phyloP scores from a whole-genome alignment of 2,329 filamentous ascomycete species.

The Polychaeton citri region DNA sequence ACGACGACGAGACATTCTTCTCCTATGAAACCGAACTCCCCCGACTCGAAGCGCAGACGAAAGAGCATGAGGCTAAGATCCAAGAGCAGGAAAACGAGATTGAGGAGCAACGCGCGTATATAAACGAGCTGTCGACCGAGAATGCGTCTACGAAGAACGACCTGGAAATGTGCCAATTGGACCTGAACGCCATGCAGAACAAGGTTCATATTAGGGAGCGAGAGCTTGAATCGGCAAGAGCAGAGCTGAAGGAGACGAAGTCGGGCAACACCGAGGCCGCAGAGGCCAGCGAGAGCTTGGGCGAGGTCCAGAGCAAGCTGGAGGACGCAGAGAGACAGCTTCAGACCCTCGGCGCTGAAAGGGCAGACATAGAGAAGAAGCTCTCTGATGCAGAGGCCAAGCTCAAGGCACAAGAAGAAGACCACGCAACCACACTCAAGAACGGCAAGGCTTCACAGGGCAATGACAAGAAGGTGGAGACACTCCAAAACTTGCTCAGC shows the following conservation, averaged over 20 bases:
- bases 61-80: conserved; percentile 56
- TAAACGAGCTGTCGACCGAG: conserved; percentile 56
- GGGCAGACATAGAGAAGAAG: conserved; percentile 31
- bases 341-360: conserved; percentile 33
- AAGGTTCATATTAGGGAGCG: conserved; percentile 12
- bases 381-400: conserved; percentile 19
- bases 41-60: conserved; percentile 61
- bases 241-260: background rate
- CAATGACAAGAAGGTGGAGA: conserved; percentile 39
- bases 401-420: conserved; percentile 25
- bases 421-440: conserved; percentile 32
- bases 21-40: conserved; percentile 83
- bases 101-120: conserved; percentile 39
- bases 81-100: conserved; percentile 54
- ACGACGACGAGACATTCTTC: conserved; percentile 63
- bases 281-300: conserved; percentile 21
- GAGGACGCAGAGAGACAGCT: conserved; percentile 29
- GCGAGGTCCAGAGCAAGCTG: conserved; percentile 28
- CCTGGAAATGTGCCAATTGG: conserved; percentile 38
- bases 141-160: conserved; percentile 57
- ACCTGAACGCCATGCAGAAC: conserved; percentile 36
- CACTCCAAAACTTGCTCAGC: conserved; percentile 43
- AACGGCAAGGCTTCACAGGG: conserved; percentile 35
- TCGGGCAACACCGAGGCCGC: conserved; percentile 16
- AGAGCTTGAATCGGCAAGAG: conserved; percentile 6